phyloP scores from a whole-genome alignment of 495 filamentous ascomycete species.

The Neurospora intermedia region DNA sequence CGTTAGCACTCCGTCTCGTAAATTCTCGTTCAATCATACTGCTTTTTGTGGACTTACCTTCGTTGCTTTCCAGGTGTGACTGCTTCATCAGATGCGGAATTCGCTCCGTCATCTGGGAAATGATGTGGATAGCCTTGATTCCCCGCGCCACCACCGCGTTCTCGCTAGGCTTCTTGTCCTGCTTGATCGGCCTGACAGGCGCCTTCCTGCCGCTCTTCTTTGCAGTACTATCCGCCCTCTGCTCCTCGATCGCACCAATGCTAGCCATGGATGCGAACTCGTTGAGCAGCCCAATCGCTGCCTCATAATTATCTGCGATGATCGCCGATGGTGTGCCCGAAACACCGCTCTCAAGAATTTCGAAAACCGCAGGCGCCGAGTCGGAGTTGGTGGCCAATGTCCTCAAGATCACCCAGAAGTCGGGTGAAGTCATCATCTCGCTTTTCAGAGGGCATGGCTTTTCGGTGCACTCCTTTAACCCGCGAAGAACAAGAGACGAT shows the following conservation, averaged over 20 bases:
- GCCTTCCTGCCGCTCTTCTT: conserved; percentile 39
- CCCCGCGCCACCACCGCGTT: conserved; percentile 69
- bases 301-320: conserved; percentile 91
- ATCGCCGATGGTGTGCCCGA: conserved; percentile 58
- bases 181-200: conserved; percentile 34
- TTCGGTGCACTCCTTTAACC: conserved; percentile 67
- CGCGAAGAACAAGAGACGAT: conserved; percentile 62
- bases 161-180: conserved; percentile 38
- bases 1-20: conserved; percentile 11
- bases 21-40: not conserved
- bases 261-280: conserved; percentile 81
- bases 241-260: conserved; percentile 68
- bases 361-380: conserved; percentile 67
- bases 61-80: conserved; percentile 79
- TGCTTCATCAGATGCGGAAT: conserved; percentile 81
- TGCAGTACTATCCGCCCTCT: conserved; percentile 49
- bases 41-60: conserved; percentile 44
- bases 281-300: conserved; percentile 69
- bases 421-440: conserved; percentile 89
- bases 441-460: conserved; percentile 67
- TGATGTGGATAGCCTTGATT: conserved; percentile 65
- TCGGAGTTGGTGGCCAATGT: conserved; percentile 56
- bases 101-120: conserved; percentile 67
- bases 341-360: conserved; percentile 66
- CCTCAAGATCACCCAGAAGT: conserved; percentile 91